Evolutionary conservation across 2,329 filamentous ascomycete genomes (phyloP).

Genomic region (Microdochium nivale): DNA sequence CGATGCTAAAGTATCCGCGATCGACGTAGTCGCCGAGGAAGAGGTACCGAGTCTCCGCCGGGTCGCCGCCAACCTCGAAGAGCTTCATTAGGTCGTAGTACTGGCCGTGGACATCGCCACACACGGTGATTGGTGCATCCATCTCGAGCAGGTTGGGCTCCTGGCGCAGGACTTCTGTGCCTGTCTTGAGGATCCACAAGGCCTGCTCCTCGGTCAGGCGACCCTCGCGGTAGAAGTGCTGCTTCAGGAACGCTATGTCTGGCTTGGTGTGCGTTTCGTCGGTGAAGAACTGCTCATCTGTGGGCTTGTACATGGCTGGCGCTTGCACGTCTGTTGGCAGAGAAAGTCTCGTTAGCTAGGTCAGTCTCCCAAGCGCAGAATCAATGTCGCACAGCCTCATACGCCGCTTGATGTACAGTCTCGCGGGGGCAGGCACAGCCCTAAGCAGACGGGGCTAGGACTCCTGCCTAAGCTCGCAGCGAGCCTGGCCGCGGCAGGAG

Average conservation of each 20-base stretch:
- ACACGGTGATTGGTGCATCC: constrained; percentile 98
- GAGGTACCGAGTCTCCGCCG: constrained; percentile 89
- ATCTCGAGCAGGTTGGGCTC: constrained; percentile 98
- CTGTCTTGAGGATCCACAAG: constrained; percentile 84
- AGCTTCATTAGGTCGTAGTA: constrained; percentile 99
- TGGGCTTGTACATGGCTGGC: constrained; percentile 85
- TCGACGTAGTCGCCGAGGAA: constrained; percentile 98
- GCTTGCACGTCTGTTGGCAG: constrained; percentile 78
- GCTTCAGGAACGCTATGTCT: constrained; percentile 88
- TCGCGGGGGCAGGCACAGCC: background rate
- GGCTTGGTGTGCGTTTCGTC: constrained; percentile 81
- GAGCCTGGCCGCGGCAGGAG: too few relatives aligned
- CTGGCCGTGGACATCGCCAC: constrained; percentile 95
- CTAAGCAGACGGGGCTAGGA: too few relatives aligned
- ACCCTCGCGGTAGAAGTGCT: constrained; percentile 96
- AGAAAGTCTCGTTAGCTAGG: constrained; percentile 13
- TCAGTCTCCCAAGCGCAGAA: background rate
- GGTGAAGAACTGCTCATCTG: constrained; percentile 90
- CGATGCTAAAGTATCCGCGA: constrained; percentile 96
- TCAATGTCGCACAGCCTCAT: background rate
- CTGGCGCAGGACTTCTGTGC: constrained; percentile 75
- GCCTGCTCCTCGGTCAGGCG: constrained; percentile 96
- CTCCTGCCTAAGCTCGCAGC: too few relatives aligned
- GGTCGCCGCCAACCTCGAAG: constrained; percentile 96
- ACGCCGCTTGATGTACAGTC: too few relatives aligned